These are phyloP conservation scores for Venturiaceae sp. DNA, from an alignment of 2,329 filamentous ascomycete genomes.

Conservation along the genomic window DNA sequence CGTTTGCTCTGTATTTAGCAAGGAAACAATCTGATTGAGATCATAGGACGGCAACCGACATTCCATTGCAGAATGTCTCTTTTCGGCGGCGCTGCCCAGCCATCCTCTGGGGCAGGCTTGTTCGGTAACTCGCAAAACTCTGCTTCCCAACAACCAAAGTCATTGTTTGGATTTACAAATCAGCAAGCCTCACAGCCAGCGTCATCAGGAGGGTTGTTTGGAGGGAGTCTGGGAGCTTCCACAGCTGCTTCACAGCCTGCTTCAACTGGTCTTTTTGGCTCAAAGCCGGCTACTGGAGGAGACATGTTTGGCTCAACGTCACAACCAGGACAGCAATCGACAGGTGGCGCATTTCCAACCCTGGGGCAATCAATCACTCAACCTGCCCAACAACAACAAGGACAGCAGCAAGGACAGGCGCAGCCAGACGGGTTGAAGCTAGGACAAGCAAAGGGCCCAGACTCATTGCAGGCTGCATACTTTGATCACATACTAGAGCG, in stretches of 20 bases:
- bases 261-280: slow-evolving; percentile 2
- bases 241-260: not conserved
- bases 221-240: not conserved
- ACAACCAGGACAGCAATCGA: slow-evolving; percentile 8
- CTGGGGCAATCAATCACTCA: slow-evolving; percentile 8
- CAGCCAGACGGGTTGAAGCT: slow-evolving; percentile 16
- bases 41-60: not conserved
- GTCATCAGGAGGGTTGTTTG: not conserved
- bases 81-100: not conserved
- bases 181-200: not conserved
- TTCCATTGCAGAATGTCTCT: not conserved
- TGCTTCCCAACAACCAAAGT: not conserved
- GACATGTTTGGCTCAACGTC: slow-evolving; percentile 7
- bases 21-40: not conserved
- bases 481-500: slow-evolving; percentile 56
- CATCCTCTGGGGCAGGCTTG: not conserved
- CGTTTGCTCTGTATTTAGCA: too few relatives aligned
- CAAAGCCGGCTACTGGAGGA: not conserved
- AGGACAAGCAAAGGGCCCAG: slow-evolving; percentile 1
- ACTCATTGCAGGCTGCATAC: slow-evolving; percentile 43
- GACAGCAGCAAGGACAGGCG: slow-evolving; percentile 11
- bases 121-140: not conserved
- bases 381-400: slow-evolving; percentile 7
- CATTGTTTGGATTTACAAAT: not conserved
- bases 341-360: slow-evolving; percentile 6